phyloP scores from a whole-genome alignment of 1,139 yeast species.

The Blastobotrys aristatus region DNA sequence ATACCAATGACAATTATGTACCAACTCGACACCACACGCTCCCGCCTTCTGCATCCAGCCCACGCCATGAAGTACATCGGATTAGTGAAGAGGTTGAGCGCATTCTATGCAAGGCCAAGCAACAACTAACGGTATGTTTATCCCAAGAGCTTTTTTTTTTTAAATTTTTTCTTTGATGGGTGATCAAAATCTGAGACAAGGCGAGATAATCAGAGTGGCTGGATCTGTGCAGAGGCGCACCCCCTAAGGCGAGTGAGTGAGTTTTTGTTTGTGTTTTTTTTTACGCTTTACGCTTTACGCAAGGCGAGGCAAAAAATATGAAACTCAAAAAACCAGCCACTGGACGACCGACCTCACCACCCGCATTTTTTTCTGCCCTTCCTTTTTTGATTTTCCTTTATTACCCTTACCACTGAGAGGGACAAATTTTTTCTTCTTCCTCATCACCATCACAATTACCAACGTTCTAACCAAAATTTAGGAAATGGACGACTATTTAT shows the following conservation, averaged over 20 bases:
- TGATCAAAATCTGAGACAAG: too few relatives aligned
- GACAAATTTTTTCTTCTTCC: background rate
- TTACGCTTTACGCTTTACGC: too few relatives aligned
- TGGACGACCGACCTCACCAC: conserved; percentile 10
- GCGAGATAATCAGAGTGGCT: too few relatives aligned
- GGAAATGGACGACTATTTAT: conserved; percentile 17
- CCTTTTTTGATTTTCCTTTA: background rate
- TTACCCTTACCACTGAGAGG: background rate
- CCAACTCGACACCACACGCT: background rate
- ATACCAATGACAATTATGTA: background rate
- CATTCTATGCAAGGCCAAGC: conserved; percentile 13
- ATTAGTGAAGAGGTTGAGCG: conserved; percentile 12
- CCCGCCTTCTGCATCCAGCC: background rate
- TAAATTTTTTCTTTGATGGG: background rate
- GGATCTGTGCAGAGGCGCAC: too few relatives aligned
- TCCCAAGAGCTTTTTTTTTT: background rate
- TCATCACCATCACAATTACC: background rate
- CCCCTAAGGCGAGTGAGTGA: too few relatives aligned
- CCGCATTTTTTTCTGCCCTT: conserved; percentile 2
- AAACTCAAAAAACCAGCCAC: too few relatives aligned
- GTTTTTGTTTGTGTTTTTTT: too few relatives aligned
- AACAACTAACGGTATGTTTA: conserved; percentile 15
- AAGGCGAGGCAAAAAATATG: too few relatives aligned
- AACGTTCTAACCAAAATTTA: background rate
- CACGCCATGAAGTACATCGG: conserved; percentile 3